These are phyloP conservation scores for Macrocybe gigantea DNA, from an alignment of 768 basidiomycete genomes.

Conservation along the genomic window DNA sequence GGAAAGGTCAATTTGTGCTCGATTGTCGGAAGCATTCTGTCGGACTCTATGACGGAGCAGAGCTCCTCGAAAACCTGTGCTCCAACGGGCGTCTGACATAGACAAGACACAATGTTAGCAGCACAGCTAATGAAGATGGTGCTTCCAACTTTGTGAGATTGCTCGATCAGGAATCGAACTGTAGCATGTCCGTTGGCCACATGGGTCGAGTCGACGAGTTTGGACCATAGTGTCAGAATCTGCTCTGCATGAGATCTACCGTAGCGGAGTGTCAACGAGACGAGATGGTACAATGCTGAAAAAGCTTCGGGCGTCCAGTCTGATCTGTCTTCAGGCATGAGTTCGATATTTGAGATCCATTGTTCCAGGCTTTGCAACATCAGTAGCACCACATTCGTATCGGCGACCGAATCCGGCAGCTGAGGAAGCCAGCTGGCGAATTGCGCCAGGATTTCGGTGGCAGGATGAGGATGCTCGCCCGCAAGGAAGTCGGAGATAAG, in stretches of 20 bases:
- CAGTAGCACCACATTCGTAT: conserved; percentile 42
- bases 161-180: conserved; percentile 79
- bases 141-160: conserved; percentile 80
- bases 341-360: conserved; percentile 76
- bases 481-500: conserved; percentile 75
- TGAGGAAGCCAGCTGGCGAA: conserved; percentile 70
- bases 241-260: conserved; percentile 73
- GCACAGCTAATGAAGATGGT: conserved; percentile 74
- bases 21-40: conserved; percentile 73
- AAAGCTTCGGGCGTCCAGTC: conserved; percentile 54
- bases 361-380: conserved; percentile 76
- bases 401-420: conserved; percentile 43
- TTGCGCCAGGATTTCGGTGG: conserved; percentile 60
- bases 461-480: conserved; percentile 64
- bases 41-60: conserved; percentile 80
- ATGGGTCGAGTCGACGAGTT: conserved; percentile 66
- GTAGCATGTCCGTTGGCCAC: conserved; percentile 75
- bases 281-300: conserved; percentile 70
- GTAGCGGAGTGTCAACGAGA: conserved; percentile 77
- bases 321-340: conserved; percentile 55
- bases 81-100: conserved; percentile 73
- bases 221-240: conserved; percentile 72
- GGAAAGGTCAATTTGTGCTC: conserved; percentile 66
- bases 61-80: conserved; percentile 74
- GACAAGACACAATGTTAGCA: conserved; percentile 74